These are phyloP conservation scores for Leucocoprinus birnbaumii DNA, from an alignment of 768 basidiomycete genomes.

Conservation along the genomic window DNA sequence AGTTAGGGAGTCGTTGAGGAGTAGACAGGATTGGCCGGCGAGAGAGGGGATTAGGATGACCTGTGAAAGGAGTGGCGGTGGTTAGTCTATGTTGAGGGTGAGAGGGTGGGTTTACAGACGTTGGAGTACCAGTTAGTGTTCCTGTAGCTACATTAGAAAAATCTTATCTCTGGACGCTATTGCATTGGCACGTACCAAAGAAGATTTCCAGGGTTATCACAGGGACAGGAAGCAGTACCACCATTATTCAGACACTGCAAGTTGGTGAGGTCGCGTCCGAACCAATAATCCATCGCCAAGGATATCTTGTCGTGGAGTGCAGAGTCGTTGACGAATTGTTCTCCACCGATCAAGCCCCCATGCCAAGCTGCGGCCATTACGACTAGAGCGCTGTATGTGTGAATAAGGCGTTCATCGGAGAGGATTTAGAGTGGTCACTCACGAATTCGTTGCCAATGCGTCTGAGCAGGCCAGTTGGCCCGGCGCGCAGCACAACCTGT, in stretches of 20 bases:
- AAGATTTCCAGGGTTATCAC: slow-evolving; percentile 42
- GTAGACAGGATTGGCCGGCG: slow-evolving; percentile 53
- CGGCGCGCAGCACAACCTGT: slow-evolving; percentile 59
- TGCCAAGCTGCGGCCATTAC: slow-evolving; percentile 57
- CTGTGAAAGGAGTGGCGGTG: slow-evolving; percentile 21
- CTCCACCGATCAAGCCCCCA: slow-evolving; percentile 41
- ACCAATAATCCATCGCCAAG: slow-evolving; percentile 62
- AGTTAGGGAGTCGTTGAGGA: slow-evolving; percentile 47
- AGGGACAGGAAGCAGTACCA: slow-evolving; percentile 52
- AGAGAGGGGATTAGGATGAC: slow-evolving; percentile 60
- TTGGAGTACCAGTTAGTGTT: slow-evolving; percentile 69
- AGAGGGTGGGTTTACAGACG: slow-evolving; percentile 30
- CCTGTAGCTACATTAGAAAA: too few relatives aligned
- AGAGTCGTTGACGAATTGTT: slow-evolving; percentile 39
- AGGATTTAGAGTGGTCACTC: slow-evolving; percentile 19
- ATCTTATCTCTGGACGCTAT: too few relatives aligned
- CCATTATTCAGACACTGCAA: slow-evolving; percentile 52
- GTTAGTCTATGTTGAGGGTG: too few relatives aligned
- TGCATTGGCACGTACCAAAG: slow-evolving; percentile 29
- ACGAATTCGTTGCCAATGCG: slow-evolving; percentile 57
- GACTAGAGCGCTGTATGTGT: slow-evolving; percentile 29
- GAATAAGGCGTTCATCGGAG: not conserved
- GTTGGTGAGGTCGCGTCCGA: slow-evolving; percentile 53
- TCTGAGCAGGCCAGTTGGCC: slow-evolving; percentile 69
- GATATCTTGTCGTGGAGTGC: slow-evolving; percentile 38